Base-by-base conservation (phyloP, 495 filamentous ascomycete species). In the Penicillium roqueforti region DNA sequence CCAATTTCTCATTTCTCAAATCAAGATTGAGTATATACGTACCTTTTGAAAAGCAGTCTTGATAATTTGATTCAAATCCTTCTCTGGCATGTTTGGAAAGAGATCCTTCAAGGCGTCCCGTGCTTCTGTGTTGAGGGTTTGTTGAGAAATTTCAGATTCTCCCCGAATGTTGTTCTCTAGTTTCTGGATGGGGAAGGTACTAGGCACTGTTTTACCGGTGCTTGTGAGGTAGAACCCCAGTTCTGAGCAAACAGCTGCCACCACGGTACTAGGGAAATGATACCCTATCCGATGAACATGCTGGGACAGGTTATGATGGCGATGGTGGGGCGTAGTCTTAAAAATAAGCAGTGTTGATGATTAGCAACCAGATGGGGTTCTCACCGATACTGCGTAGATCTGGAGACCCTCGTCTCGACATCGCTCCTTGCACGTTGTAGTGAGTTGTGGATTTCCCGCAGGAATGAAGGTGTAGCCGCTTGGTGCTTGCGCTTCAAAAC, bases 41-140 rank as follows among this genome's bases (percentile, higher is more conserved):
- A 92, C 89, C 80, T 89, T 87, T 68, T 88, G 80, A 68, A 95
- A 97, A n/a, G 92, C 83, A 55, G 84, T 88, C 28, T 82, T 76
- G 37, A 95, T 83, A 46, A 97, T 89, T 59, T 82, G 73, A 49
- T 83, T 76, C n/a, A 91, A 70, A 68, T 95, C 90, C 31, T 80
- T 79, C 39, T 87, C 74, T 1, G 91, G 91, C 55, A 97, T 92
- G 47, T 88, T 84, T 1, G 91, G 91, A 63, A 95, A 96, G 9
- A 95, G 72, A 60, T 97, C 91, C 53, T 76, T 79, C 26, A 97
- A 81, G 0, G 87, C 84, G 20, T 80, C 82, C 65, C 85, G 77
- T 52, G 89, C 87, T 65, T 91, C 85, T 28, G 77, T 80, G 58
- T 88, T 84, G 54, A 91, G 84, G 34, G 83, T 83, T 16, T 76